Evolutionary conservation across 2,329 filamentous ascomycete genomes (phyloP).

Genomic region (Lachnellula hyalina): DNA sequence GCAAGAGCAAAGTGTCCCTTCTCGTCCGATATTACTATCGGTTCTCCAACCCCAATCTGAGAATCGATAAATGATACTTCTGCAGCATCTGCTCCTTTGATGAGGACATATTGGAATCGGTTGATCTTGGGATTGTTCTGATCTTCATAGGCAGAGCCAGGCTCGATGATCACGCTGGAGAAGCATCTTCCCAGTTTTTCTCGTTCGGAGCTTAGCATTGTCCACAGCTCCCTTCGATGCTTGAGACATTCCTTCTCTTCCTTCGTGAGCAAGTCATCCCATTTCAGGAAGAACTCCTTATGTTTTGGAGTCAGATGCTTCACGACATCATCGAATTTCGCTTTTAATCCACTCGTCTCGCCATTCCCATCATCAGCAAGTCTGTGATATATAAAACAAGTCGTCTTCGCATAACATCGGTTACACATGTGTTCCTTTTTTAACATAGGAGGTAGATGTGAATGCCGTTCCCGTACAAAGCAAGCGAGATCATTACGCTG

Average conservation of each 20-base stretch:
- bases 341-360: conserved; percentile 73
- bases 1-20: conserved; percentile 91
- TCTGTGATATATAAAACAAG: conserved; percentile 92
- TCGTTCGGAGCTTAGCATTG: conserved; percentile 83
- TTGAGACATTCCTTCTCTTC: conserved; percentile 90
- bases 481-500: conserved; percentile 86
- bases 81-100: conserved; percentile 58
- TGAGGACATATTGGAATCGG: conserved; percentile 78
- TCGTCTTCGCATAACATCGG: conserved; percentile 82
- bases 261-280: conserved; percentile 88
- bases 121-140: conserved; percentile 76
- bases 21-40: conserved; percentile 94
- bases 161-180: conserved; percentile 76
- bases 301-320: conserved; percentile 70
- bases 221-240: conserved; percentile 88
- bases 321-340: conserved; percentile 77
- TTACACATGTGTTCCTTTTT: conserved; percentile 76
- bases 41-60: conserved; percentile 80
- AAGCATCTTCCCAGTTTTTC: conserved; percentile 89
- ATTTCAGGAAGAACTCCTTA: conserved; percentile 84
- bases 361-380: conserved; percentile 78
- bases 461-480: conserved; percentile 73
- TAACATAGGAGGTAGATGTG: conserved; percentile 79
- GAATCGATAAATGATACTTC: conserved; percentile 87
- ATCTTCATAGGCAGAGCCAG: conserved; percentile 68